Evolutionary conservation across 2,329 filamentous ascomycete species (phyloP), one percentile per base, ranked within the genome.

Genomic region (Phialophora chinensis): DNA sequence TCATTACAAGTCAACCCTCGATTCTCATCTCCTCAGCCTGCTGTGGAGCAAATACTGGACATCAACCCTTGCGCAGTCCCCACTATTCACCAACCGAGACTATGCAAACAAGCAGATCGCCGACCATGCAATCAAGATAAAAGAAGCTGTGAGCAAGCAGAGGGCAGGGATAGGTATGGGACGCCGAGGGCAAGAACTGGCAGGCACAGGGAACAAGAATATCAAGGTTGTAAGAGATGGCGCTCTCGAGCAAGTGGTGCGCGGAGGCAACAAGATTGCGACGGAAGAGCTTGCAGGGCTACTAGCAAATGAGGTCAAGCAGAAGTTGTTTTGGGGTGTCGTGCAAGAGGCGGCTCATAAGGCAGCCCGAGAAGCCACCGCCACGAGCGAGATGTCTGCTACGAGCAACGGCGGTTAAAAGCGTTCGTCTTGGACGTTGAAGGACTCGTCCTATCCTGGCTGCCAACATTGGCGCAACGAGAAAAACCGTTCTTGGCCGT

Each of bases 21-120:
- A 99, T 79, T 86, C 89, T 1, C 90, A 93, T 73, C 85, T 99
- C 27, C 84, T 99, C 4, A 92, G 96, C 75, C 86, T 92, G 60
- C 84, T 99, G 33, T 98, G 95, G 95, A 97, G 97, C 83, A 98
- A 98, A 79, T 99, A 99, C 83, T 97, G 93, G 95, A 93, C 97
- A 38, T 91, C 96, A 75, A 99, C 95, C 5, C 86, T 99, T 23
- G 96, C 92, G 35, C 92, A 96, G 73, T 95, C 89, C 73, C 93
- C 94, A 25, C 85, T 97, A 4, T 89, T 96, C 73, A 93, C 92
- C 63, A 98, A 97, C 75, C 91, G 93, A 69, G 94, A 97, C 73
- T 99, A 93, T 76, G 90, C 90, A 60, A 96, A 90, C 74, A 95
- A 93, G 78, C 93, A 97, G 79, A 95, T 99, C 80, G 83, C 89